phyloP scores from a whole-genome alignment of 768 basidiomycete genomes.

The Boletus reticuloceps region DNA sequence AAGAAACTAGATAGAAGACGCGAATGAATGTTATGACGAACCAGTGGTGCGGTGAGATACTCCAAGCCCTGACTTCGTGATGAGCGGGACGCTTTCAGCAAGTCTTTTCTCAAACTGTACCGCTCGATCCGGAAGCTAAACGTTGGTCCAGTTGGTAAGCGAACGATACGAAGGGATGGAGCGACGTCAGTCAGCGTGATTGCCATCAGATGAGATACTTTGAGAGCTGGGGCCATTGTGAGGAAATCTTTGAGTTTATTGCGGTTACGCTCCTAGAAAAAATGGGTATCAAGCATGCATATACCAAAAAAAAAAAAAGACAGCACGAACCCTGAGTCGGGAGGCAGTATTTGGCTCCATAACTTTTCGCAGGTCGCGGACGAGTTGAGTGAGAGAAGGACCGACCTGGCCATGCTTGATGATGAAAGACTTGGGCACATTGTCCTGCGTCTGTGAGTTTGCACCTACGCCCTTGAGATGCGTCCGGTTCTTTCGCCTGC shows the following conservation, averaged over 20 bases:
- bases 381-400: conserved; percentile 79
- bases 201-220: conserved; percentile 90
- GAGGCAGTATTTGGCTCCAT: conserved; percentile 99
- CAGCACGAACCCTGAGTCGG: conserved; percentile 67
- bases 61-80: conserved; percentile 80
- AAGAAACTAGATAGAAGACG: background rate
- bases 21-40: conserved; percentile 37
- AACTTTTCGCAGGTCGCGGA: conserved; percentile 89
- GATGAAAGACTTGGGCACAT: conserved; percentile 87
- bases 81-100: conserved; percentile 61
- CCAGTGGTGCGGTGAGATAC: conserved; percentile 89
- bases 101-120: conserved; percentile 88
- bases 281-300: conserved; percentile 9
- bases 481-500: conserved; percentile 75
- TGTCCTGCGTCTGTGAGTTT: conserved; percentile 32
- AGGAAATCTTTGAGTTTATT: conserved; percentile 95
- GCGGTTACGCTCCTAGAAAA: conserved; percentile 75
- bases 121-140: conserved; percentile 90
- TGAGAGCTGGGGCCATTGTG: conserved; percentile 84
- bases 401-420: conserved; percentile 97
- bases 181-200: conserved; percentile 86
- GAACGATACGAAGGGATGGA: conserved; percentile 82
- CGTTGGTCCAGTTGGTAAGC: conserved; percentile 88
- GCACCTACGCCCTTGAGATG: conserved; percentile 64
- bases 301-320: background rate